Conservation (phyloP, 202 grass and related monocot genomes). For the Bolboschoenoplectus hybrid region DNA sequence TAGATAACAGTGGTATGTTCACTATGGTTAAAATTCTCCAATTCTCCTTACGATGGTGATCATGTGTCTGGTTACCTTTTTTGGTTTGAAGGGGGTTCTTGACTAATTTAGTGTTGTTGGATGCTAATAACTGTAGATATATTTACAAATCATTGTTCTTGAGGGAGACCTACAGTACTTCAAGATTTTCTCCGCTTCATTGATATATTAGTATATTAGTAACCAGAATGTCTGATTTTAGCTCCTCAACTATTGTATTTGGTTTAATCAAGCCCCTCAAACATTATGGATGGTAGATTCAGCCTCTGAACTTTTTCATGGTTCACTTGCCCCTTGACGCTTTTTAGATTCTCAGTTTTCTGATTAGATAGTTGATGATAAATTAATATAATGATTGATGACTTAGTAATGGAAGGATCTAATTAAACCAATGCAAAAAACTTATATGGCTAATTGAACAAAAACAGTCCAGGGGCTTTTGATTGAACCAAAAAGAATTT, state of each 20-base stretch:
- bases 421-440: background rate
- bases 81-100: background rate
- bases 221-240: background rate
- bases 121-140: background rate
- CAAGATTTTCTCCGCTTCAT: background rate
- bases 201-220: background rate
- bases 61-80: background rate
- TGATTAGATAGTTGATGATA: background rate
- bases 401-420: background rate
- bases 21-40: constrained; percentile 33
- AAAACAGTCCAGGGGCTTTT: background rate
- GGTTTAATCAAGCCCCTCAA: background rate
- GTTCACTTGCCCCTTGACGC: background rate
- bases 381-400: background rate
- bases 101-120: background rate
- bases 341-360: background rate
- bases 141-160: background rate
- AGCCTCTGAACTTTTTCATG: background rate
- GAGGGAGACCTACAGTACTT: background rate
- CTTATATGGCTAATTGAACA: background rate
- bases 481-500: background rate
- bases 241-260: constrained; percentile 3
- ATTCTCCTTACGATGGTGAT: background rate
- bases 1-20: constrained; percentile 84
- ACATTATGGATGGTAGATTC: background rate